phyloP scores from a whole-genome alignment of 2,329 filamentous ascomycete species.

The Cadophora sp. region DNA sequence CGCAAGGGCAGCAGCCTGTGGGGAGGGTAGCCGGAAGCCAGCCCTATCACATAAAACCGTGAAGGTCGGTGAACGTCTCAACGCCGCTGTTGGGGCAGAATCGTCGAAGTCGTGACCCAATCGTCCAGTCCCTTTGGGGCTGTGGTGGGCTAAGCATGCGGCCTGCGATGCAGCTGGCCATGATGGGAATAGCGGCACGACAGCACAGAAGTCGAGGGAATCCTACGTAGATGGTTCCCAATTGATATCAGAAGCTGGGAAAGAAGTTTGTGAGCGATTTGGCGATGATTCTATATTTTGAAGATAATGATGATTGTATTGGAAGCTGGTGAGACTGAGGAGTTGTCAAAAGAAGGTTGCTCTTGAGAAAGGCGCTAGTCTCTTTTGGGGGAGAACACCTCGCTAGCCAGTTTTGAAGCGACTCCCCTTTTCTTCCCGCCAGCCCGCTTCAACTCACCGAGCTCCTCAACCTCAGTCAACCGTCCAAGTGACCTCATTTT shows the following conservation, averaged over 20 bases:
- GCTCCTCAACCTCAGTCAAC: neutral
- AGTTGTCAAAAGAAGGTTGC: neutral
- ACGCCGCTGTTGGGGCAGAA: neutral
- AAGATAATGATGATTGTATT: neutral
- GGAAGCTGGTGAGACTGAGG: neutral
- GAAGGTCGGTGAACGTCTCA: slow-evolving; percentile 15
- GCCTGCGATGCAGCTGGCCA: slow-evolving; percentile 11
- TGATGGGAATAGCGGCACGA: slow-evolving; percentile 12
- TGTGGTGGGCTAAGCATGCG: slow-evolving; percentile 12
- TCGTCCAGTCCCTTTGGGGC: slow-evolving; percentile 14
- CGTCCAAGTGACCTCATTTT: slow-evolving; percentile 1
- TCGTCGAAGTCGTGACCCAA: slow-evolving; percentile 7
- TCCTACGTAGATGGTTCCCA: neutral
- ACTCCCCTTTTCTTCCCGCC: neutral
- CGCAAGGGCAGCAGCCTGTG: slow-evolving; percentile 14
- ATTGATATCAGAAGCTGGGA: neutral
- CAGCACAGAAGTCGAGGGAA: neutral
- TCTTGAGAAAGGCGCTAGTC: neutral
- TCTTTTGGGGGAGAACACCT: neutral
- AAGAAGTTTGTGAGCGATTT: neutral
- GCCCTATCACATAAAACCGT: slow-evolving; percentile 11
- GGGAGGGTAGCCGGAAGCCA: slow-evolving; percentile 1
- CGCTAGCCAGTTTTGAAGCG: neutral
- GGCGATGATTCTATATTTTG: neutral
- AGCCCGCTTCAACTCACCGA: slow-evolving; percentile 11